Evolutionary conservation across 2,329 filamentous ascomycete species (phyloP).

Genomic region (Tolypocladium inflatum): DNA sequence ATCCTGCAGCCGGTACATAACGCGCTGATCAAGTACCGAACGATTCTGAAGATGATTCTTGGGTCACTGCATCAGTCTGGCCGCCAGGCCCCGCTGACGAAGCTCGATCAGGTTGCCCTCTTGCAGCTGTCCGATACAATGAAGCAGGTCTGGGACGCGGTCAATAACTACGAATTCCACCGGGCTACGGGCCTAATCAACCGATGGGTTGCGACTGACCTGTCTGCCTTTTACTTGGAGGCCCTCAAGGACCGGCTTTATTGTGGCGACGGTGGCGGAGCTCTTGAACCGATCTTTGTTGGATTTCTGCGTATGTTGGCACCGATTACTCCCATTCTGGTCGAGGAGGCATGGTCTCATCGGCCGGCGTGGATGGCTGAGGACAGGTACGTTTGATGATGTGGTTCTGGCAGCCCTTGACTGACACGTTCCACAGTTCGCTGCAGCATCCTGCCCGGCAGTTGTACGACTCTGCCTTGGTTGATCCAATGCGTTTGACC

Average conservation of each 20-base stretch:
- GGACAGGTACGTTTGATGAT: conserved; percentile 25
- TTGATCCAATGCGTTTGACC: conserved; percentile 29
- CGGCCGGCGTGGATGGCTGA: conserved; percentile 55
- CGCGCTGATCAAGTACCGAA: conserved; percentile 75
- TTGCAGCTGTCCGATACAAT: conserved; percentile 62
- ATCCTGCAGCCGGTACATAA: conserved; percentile 70
- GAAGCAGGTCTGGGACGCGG: conserved; percentile 53
- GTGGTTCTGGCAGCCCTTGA: neutral
- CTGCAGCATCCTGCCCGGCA: conserved; percentile 33
- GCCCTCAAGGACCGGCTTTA: conserved; percentile 87
- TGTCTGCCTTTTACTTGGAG: conserved; percentile 93
- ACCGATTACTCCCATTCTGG: conserved; percentile 71
- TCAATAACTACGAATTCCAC: conserved; percentile 71
- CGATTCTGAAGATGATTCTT: conserved; percentile 82
- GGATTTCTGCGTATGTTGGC: conserved; percentile 70
- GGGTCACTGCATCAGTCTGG: conserved; percentile 57
- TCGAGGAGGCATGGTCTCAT: conserved; percentile 82
- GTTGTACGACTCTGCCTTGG: conserved; percentile 33
- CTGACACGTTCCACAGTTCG: conserved; percentile 14
- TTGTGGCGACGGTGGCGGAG: conserved; percentile 61
- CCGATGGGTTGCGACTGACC: conserved; percentile 69
- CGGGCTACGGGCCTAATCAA: conserved; percentile 66
- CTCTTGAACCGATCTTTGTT: conserved; percentile 56
- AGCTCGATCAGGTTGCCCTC: conserved; percentile 66
- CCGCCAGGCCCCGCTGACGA: conserved; percentile 40